Conservation (phyloP, 805 yeast species). For the Vanderwaltozyma polyspora region DNA sequence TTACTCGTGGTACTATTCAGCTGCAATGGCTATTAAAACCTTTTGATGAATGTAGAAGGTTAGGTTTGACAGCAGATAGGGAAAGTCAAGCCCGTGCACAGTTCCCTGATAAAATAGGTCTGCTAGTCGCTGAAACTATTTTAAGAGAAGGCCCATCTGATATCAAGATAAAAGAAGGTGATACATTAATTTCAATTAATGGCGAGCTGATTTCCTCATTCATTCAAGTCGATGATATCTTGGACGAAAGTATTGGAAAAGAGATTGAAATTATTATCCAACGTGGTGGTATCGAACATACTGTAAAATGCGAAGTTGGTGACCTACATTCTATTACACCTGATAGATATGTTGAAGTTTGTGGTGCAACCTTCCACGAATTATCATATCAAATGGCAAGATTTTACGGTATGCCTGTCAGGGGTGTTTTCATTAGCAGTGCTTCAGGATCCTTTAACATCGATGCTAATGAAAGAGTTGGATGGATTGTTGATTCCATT, state of each 20-base stretch:
- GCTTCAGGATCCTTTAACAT: conserved; percentile 68
- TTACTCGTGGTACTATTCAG: conserved; percentile 86
- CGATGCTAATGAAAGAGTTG: conserved; percentile 46
- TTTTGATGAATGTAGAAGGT: conserved; percentile 78
- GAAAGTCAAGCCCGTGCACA: conserved; percentile 56
- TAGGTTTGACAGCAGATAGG: conserved; percentile 67
- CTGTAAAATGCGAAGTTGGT: conserved; percentile 45
- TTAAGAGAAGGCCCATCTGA: conserved; percentile 82
- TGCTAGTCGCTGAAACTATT: conserved; percentile 71
- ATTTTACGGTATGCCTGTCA: conserved; percentile 69
- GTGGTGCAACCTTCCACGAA: conserved; percentile 80
- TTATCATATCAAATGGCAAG: conserved; percentile 85
- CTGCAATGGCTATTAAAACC: conserved; percentile 83
- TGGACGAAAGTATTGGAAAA: conserved; percentile 60
- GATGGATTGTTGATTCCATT: conserved; percentile 73
- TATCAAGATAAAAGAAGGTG: conserved; percentile 68
- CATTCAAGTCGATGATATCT: conserved; percentile 68
- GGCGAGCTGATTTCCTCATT: conserved; percentile 56
- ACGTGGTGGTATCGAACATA: conserved; percentile 58
- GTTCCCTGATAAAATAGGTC: conserved; percentile 68
- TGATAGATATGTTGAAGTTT: conserved; percentile 63
- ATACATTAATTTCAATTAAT: conserved; percentile 64
- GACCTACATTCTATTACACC: conserved; percentile 80
- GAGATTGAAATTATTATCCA: conserved; percentile 47
- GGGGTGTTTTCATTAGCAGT: conserved; percentile 70